phyloP scores from a whole-genome alignment of 2,329 filamentous ascomycete species.

The Incumbomyces delicatus region DNA sequence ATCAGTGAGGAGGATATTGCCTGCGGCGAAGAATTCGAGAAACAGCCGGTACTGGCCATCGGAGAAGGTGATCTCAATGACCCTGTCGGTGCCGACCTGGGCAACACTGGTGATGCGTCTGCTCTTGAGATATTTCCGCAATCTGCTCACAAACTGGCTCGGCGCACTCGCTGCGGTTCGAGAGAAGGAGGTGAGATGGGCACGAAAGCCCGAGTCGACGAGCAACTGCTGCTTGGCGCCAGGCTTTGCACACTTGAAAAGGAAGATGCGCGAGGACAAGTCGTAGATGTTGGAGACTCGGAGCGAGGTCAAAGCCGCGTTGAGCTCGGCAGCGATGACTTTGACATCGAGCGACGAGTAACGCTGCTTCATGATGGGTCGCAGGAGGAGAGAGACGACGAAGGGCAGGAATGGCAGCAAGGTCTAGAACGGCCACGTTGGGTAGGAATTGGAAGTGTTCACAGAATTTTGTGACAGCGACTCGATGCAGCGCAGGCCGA shows the following conservation, averaged over 20 bases:
- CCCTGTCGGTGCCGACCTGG: slow-evolving; percentile 86
- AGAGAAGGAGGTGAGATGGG: slow-evolving; percentile 83
- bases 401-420: neutral
- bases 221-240: slow-evolving; percentile 81
- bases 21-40: slow-evolving; percentile 91
- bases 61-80: slow-evolving; percentile 86
- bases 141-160: slow-evolving; percentile 70
- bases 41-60: slow-evolving; percentile 82
- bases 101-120: slow-evolving; percentile 68
- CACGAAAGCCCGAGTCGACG: slow-evolving; percentile 91
- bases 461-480: too few species aligned
- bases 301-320: slow-evolving; percentile 61
- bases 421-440: neutral
- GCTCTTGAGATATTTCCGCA: slow-evolving; percentile 83
- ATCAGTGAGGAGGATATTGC: slow-evolving; percentile 90
- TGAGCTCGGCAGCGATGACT: slow-evolving; percentile 89
- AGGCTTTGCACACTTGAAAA: slow-evolving; percentile 89
- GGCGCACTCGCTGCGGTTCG: slow-evolving; percentile 77
- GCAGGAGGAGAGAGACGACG: neutral
- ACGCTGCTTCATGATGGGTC: slow-evolving; percentile 46
- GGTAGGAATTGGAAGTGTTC: too few species aligned
- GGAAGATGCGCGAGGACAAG: slow-evolving; percentile 76
- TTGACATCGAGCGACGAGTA: slow-evolving; percentile 51
- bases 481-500: too few species aligned
- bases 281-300: slow-evolving; percentile 93